Evolutionary conservation across 2,329 filamentous ascomycete genomes (phyloP), one percentile per base, ranked within the genome.

Genomic region (Parasarocladium wereldwijsianum): DNA sequence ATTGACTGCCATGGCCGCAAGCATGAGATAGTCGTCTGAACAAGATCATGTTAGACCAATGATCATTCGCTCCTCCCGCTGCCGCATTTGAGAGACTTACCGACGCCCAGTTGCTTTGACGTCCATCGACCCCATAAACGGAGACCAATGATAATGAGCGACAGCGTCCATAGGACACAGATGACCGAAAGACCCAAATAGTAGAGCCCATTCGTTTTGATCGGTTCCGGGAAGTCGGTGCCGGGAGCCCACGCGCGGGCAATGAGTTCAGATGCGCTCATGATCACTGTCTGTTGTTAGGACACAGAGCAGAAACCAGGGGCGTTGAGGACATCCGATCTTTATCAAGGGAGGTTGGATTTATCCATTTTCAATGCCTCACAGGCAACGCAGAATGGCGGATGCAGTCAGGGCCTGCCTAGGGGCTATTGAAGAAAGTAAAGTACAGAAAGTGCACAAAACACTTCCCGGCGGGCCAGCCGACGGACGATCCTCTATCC

Each of bases 11-110:
- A 42, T 36, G 8, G 39, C 42, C n/a, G 36, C 32, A 28, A 42
- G 13, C 10, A 43, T 40, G 15, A 42, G 34, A 25, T 38, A 40
- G 24, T 45, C 43, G 29, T 43, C 43, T 42, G 28, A 22, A 32
- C 17, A 11, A n/a, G n/a, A n/a, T n/a, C 15, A 20, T 20, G 26
- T 38, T 26, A 34, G 7, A 12, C 26, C 4, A 32, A 7, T n/a
- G 29, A 17, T 13, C 24, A 18, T 20, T 26, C 29, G 13, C 17
- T 6, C 14, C n/a, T 30, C 17, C 18, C 5, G 9, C 17, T 8
- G 21, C 15, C 18, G 13, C 18, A 16, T 5, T 16, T 12, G 25
- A 20, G 26, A 29, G 9, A 37, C 37, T 20, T 34, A 38, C 37
- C 37, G 11, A 32, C n/a, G 17, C 37, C 37, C 11, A 38, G 17